Evolutionary conservation across 164 flowering plant species (phyloP), one percentile per base, ranked within the genome.

Genomic region (Euptelea pleiosperma): DNA sequence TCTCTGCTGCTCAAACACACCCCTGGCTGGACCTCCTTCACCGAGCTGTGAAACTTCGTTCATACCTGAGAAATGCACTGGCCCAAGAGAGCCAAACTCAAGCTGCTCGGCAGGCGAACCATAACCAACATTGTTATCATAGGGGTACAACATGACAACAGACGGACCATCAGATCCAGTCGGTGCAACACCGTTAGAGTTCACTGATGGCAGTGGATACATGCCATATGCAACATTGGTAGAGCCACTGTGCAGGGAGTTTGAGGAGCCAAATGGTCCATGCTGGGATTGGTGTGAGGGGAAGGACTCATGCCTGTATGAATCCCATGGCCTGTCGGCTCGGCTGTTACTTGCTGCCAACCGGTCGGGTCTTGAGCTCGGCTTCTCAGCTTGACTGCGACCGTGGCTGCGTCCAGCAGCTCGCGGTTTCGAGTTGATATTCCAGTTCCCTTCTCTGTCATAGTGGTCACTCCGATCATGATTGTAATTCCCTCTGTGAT

Each of bases 401-500:
- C 69, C 72, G 42, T 87, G 82, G 60, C 55, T 69, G 29, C 96
- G 88, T 3, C 82, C 85, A 44, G 74, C 33, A 60, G 77, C 70
- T 54, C 93, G 77, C 8, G 86, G 25, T 71, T 82, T 94, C 22
- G 86, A 63, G 58, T 61, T 79, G 39, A 35, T 18, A 63, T 81
- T 89, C 97, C 96, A 89, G 62, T 69, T 89, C 44, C 91, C 86
- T 56, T 91, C 99, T 73, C 93, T 86, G 25, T 89, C 96, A 64
- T 78, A 75, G 66, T 78, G 76, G 34, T 86, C 93, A 70, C 64
- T 77, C 61, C 87, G 77, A 44, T 86, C 93, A 65, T 80, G 66
- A 60, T 70, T 78, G 71, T 78, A 79, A 52, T 69, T 78, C 21
- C 89, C 89, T 73, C 89, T 47, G 60, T 73, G 68, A 44, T 55